Evolutionary conservation across 2,329 filamentous ascomycete species (phyloP).

Genomic region (Diaporthe sp.): DNA sequence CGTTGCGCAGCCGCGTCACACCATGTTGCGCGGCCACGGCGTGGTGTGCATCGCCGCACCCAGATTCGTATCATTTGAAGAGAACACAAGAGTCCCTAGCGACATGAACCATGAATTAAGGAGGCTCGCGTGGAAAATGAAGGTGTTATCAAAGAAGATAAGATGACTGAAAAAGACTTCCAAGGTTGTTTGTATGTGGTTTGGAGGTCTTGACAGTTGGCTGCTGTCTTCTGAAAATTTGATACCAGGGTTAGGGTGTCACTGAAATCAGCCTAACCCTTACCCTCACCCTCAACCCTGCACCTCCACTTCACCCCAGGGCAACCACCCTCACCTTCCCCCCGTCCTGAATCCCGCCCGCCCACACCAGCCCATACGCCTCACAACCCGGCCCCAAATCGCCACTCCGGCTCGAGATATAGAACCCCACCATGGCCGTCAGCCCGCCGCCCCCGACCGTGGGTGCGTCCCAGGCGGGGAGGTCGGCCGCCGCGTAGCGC

Average conservation of each 20-base stretch:
- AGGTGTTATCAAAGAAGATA: background rate
- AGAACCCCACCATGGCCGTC: slow-evolving; percentile 12
- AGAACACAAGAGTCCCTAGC: background rate
- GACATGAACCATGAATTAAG: background rate
- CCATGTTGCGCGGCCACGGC: background rate
- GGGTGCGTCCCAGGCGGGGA: background rate
- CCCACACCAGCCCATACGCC: slow-evolving; percentile 4
- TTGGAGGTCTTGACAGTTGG: background rate
- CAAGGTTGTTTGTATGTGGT: background rate
- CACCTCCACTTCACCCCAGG: background rate
- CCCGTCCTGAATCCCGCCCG: background rate
- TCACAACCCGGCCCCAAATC: background rate
- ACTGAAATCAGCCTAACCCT: background rate
- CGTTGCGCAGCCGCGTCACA: background rate
- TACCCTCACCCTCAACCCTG: background rate
- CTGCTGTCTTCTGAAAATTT: background rate
- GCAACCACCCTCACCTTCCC: background rate
- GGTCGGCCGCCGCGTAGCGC: background rate
- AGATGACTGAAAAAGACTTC: background rate
- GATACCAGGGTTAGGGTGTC: background rate
- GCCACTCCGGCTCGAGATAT: background rate
- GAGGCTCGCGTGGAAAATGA: background rate
- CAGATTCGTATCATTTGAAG: background rate
- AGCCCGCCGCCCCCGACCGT: background rate
- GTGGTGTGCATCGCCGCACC: background rate